Evolutionary conservation across 1,139 yeast genomes (phyloP).

Genomic region (Blastobotrys proliferans): DNA sequence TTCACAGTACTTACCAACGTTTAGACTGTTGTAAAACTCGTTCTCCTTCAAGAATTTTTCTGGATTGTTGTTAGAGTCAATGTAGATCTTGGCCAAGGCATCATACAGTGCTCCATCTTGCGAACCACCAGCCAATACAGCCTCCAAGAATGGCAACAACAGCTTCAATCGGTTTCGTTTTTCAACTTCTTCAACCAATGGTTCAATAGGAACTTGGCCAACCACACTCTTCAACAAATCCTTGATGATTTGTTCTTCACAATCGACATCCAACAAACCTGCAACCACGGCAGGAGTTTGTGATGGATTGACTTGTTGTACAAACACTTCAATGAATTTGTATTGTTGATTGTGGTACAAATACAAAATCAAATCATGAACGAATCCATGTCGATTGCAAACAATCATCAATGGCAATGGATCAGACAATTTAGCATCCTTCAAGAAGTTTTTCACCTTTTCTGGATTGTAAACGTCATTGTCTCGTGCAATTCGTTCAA

Average conservation of each 20-base stretch:
- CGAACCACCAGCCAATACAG: slow-evolving; percentile 81
- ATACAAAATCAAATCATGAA: slow-evolving; percentile 89
- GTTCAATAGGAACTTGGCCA: slow-evolving; percentile 91
- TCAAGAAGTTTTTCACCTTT: slow-evolving; percentile 92
- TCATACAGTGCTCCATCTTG: slow-evolving; percentile 90
- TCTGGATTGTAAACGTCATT: slow-evolving; percentile 94
- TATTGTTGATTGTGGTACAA: slow-evolving; percentile 92
- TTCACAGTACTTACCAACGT: slow-evolving; percentile 98
- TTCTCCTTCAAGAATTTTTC: slow-evolving; percentile 95
- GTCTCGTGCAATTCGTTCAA: slow-evolving; percentile 92
- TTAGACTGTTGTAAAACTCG: slow-evolving; percentile 79
- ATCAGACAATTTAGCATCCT: slow-evolving; percentile 89
- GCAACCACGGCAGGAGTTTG: slow-evolving; percentile 97
- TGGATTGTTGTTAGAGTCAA: slow-evolving; percentile 95
- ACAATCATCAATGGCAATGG: slow-evolving; percentile 96
- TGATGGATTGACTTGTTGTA: slow-evolving; percentile 93
- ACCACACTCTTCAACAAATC: slow-evolving; percentile 76
- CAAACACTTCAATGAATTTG: slow-evolving; percentile 95
- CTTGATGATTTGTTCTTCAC: slow-evolving; percentile 87
- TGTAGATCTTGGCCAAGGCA: slow-evolving; percentile 94
- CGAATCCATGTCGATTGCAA: slow-evolving; percentile 87
- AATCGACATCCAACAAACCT: slow-evolving; percentile 92
- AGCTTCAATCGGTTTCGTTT: slow-evolving; percentile 91
- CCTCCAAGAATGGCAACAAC: slow-evolving; percentile 87
- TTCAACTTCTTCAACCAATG: slow-evolving; percentile 90